Evolutionary conservation across 225 moss, liverwort and hornwort genomes (phyloP).

Genomic region (Takakia lepidozioides): DNA sequence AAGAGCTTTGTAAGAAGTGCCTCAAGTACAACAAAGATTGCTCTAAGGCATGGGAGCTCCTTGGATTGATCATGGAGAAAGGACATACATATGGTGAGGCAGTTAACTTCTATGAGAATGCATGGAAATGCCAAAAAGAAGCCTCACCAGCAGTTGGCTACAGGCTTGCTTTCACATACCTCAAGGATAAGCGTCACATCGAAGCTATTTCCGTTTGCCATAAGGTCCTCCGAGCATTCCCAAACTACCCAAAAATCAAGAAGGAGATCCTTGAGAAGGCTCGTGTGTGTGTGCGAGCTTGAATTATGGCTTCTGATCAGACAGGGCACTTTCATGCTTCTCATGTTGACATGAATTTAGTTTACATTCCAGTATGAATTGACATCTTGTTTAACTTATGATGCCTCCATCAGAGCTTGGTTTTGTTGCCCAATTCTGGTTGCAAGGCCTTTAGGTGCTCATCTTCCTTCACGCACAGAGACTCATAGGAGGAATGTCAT

Average conservation of each 20-base stretch:
- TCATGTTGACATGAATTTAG: no score
- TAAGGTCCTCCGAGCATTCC: slow-evolving; percentile 45
- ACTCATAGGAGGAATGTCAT: no score
- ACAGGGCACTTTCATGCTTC: no score
- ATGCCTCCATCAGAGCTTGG: no score
- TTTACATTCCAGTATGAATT: no score
- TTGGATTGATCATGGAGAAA: slow-evolving; percentile 66
- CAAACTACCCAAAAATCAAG: slow-evolving; percentile 58
- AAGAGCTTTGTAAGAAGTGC: slow-evolving; percentile 74
- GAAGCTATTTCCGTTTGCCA: slow-evolving; percentile 73
- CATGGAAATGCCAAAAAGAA: slow-evolving; percentile 74
- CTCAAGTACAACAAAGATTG: slow-evolving; percentile 81
- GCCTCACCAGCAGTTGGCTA: slow-evolving; percentile 60
- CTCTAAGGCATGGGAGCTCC: slow-evolving; percentile 67
- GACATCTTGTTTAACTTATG: no score
- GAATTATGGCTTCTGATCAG: not conserved
- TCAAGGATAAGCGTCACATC: slow-evolving; percentile 72
- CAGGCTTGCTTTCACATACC: slow-evolving; percentile 54
- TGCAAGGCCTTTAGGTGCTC: no score
- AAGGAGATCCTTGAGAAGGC: slow-evolving; percentile 89
- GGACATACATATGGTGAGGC: slow-evolving; percentile 49
- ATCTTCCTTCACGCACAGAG: no score
- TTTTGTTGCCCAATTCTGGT: no score
- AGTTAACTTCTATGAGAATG: slow-evolving; percentile 54
- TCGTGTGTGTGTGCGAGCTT: slow-evolving; percentile 43